A percentile compares a stretch with the other conserved stretches of the same genome.
Evolutionary conservation across 306 rosid species (phyloP).

Genomic region (Begonia loranthoides): DNA sequence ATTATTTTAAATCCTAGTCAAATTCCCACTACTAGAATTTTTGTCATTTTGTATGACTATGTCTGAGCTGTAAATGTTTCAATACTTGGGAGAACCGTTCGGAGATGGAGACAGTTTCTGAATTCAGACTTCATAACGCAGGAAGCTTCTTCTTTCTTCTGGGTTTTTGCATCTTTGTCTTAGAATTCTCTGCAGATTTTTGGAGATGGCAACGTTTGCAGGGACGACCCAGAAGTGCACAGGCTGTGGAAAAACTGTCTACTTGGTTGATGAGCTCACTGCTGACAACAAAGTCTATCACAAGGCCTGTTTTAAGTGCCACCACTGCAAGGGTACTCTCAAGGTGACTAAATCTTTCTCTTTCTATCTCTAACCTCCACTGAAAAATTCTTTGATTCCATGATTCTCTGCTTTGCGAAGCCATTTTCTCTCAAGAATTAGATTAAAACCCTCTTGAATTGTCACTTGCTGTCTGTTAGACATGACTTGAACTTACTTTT

Average conservation of each 20-base stretch:
- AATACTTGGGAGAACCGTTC: constrained; percentile 12
- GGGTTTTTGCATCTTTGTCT: neutral
- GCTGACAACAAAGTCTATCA: constrained; percentile 80
- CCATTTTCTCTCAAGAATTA: neutral
- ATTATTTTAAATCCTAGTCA: neutral
- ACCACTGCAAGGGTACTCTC: constrained; percentile 95
- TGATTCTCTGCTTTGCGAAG: too few relatives aligned
- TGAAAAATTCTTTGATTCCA: neutral
- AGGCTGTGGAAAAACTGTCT: constrained; percentile 86
- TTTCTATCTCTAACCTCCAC: constrained; percentile 2
- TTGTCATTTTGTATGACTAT: neutral
- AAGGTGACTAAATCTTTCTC: constrained; percentile 29
- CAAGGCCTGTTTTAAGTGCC: constrained; percentile 87
- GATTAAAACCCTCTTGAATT: constrained; percentile 2
- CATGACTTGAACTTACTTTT: too few relatives aligned
- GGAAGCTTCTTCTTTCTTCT: neutral
- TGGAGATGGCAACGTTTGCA: constrained; percentile 60
- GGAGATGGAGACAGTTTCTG: neutral
- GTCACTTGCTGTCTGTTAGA: neutral
- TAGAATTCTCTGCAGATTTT: constrained; percentile 4
- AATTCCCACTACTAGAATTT: neutral
- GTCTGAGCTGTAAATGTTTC: constrained; percentile 1
- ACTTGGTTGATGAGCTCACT: constrained; percentile 75
- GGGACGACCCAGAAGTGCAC: constrained; percentile 94
- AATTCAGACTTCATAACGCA: neutral